phyloP scores from a whole-genome alignment of 139 green algal species.

The Mesotaenium endlicherianum region DNA sequence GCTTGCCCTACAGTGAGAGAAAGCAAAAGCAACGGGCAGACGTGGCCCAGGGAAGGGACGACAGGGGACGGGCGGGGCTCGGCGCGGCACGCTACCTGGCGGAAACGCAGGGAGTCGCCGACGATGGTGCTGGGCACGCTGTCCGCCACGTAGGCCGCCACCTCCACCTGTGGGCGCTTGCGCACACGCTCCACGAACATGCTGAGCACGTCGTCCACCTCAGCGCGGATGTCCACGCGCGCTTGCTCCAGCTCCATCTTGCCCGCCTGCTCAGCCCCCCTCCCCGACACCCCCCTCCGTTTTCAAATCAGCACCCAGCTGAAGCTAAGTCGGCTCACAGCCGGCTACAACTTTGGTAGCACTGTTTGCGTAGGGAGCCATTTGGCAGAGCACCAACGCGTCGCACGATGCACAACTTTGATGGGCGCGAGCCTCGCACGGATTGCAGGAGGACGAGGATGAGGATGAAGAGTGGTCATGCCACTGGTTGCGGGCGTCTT shows the following conservation, averaged over 20 bases:
- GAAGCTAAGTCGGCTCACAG: no score
- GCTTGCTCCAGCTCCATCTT: slow-evolving; percentile 47
- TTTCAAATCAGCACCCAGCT: no score
- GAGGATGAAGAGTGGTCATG: no score
- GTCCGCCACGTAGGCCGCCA: slow-evolving; percentile 37
- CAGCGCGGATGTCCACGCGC: slow-evolving; percentile 30
- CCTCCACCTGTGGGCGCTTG: slow-evolving; percentile 41
- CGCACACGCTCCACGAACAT: slow-evolving; percentile 47
- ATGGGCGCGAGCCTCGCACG: no score
- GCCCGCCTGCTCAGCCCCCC: slow-evolving; percentile 46
- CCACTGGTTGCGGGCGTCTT: no score
- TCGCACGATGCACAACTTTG: no score
- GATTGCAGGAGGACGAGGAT: no score
- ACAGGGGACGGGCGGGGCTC: no score
- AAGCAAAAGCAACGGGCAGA: background rate
- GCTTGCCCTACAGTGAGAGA: background rate
- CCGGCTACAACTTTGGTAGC: no score
- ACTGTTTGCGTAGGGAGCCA: no score
- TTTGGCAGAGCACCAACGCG: no score
- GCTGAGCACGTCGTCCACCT: slow-evolving; percentile 47
- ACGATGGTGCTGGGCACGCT: slow-evolving; percentile 17
- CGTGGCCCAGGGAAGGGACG: background rate
- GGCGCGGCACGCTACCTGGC: slow-evolving; percentile 15
- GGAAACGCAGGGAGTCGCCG: slow-evolving; percentile 36
- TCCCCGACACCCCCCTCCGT: no score